These are phyloP conservation scores for Penicillium glabrum DNA, from an alignment of 2,329 filamentous ascomycete species.

Conservation along the genomic window DNA sequence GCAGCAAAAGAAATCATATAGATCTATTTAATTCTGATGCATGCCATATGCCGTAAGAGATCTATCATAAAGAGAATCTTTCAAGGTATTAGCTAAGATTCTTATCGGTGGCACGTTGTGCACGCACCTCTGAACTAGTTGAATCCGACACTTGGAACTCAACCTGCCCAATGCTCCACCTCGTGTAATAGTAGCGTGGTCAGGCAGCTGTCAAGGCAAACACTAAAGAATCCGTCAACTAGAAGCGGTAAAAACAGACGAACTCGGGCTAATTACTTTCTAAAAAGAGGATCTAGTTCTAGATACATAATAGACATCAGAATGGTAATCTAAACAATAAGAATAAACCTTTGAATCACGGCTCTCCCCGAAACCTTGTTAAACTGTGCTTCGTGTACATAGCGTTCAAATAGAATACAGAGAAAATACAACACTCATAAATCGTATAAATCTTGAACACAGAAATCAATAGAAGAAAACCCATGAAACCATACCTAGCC, in stretches of 20 bases:
- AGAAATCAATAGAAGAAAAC: background rate
- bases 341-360: background rate
- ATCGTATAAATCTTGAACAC: slow-evolving; percentile 7
- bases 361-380: too few species aligned
- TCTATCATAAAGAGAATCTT: background rate
- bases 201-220: slow-evolving; percentile 4
- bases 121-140: background rate
- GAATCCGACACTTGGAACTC: background rate
- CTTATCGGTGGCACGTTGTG: background rate
- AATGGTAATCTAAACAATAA: background rate
- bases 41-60: background rate
- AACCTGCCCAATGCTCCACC: background rate
- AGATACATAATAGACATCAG: background rate
- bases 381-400: background rate
- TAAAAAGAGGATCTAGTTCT: background rate
- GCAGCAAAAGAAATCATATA: background rate
- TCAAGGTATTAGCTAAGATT: too few species aligned
- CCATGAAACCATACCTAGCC: background rate
- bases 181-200: background rate
- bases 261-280: background rate
- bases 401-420: background rate
- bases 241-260: background rate
- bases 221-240: background rate
- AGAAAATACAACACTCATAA: background rate
- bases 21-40: background rate